A percentile compares a stretch with the other conserved stretches of the same genome.
These are phyloP conservation scores for Scortechinia acanthostroma DNA, from an alignment of 2,329 filamentous ascomycete species.

Conservation along the genomic window DNA sequence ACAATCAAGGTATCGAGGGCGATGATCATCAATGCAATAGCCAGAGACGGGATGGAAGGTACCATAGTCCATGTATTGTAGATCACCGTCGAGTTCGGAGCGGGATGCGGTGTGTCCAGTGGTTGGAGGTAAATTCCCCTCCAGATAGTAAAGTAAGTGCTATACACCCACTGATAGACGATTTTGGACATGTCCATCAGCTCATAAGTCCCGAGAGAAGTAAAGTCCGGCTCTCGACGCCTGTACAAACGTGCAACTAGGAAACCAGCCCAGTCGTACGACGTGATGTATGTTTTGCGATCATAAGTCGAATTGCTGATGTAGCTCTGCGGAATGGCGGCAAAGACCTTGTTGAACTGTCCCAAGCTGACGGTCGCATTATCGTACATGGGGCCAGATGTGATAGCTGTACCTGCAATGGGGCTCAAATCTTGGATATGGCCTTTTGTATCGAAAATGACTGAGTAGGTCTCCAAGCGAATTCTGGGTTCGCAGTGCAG, in stretches of 20 bases:
- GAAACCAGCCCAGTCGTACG: constrained; percentile 1
- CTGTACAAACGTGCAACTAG: background rate
- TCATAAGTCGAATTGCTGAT: background rate
- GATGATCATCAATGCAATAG: background rate
- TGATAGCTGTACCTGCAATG: background rate
- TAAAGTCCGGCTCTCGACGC: background rate
- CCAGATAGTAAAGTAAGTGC: constrained; percentile 1
- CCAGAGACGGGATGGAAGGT: background rate
- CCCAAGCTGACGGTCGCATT: background rate
- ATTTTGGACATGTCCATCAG: background rate
- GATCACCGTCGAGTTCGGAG: background rate
- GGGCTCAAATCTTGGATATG: background rate
- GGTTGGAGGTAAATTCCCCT: background rate
- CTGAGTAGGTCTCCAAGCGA: background rate
- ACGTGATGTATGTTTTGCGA: background rate
- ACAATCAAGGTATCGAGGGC: background rate
- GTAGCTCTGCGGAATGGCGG: background rate
- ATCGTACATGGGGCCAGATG: background rate
- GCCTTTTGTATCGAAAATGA: background rate
- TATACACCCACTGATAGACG: constrained; percentile 1
- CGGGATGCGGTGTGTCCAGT: background rate
- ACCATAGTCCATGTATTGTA: background rate
- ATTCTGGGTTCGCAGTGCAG: background rate
- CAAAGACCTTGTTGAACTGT: constrained; percentile 3
- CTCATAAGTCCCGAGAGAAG: background rate